Evolutionary conservation across 805 yeast genomes (phyloP).

Genomic region (Nakazawaea molendinolei): DNA sequence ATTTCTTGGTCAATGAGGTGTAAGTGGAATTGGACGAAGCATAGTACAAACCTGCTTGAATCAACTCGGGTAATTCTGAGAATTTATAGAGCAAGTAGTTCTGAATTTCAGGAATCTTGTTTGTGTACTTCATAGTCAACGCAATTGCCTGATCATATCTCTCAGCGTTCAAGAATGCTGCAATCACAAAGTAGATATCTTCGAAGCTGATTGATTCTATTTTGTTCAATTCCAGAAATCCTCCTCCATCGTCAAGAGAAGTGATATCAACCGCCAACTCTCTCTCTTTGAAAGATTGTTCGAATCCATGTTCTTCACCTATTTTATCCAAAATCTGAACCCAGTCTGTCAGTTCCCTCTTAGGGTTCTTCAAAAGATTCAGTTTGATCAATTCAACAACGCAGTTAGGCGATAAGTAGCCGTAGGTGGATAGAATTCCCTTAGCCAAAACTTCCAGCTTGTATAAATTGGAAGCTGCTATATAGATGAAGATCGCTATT

Average conservation of each 20-base stretch:
- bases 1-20: background rate
- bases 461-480: constrained; percentile 26
- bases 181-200: constrained; percentile 5
- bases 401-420: constrained; percentile 31
- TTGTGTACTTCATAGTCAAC: constrained; percentile 5
- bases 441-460: constrained; percentile 30
- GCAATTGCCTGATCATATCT: constrained; percentile 1
- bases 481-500: constrained; percentile 34
- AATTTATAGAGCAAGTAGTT: constrained; percentile 2
- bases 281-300: background rate
- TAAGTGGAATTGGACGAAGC: background rate
- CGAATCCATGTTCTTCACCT: constrained; percentile 8
- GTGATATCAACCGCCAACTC: background rate
- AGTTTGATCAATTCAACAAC: constrained; percentile 25
- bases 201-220: constrained; percentile 4
- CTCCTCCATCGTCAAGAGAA: background rate
- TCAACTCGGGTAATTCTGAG: constrained; percentile 3
- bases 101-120: constrained; percentile 2
- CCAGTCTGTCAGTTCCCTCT: constrained; percentile 2
- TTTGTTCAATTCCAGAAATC: constrained; percentile 5
- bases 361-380: background rate
- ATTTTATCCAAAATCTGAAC: background rate
- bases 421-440: constrained; percentile 22
- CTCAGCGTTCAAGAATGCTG: constrained; percentile 1
- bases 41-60: constrained; percentile 7